These are phyloP conservation scores for Colletotrichum gigasporum DNA, from an alignment of 2,329 filamentous ascomycete species.

Conservation along the genomic window DNA sequence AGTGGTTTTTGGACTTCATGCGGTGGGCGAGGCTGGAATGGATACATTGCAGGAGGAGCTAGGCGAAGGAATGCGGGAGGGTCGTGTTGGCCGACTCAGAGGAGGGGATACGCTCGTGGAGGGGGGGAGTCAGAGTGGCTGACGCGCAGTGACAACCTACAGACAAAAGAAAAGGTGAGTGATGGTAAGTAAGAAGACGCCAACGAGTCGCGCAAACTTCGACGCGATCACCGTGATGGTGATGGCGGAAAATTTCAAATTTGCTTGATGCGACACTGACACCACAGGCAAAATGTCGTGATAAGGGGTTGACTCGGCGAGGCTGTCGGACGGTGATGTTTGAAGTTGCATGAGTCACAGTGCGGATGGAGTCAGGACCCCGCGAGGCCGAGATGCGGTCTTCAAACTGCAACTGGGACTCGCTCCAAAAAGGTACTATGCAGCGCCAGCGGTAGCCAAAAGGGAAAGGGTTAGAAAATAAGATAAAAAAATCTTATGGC, in stretches of 20 bases:
- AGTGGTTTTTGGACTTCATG: conserved; percentile 27
- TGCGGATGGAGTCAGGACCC: conserved; percentile 15
- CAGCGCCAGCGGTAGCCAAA: neutral
- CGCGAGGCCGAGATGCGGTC: conserved; percentile 24
- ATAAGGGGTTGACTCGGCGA: neutral
- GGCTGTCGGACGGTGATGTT: conserved; percentile 24
- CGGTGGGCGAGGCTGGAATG: conserved; percentile 29
- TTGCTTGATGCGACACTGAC: neutral
- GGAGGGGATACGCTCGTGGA: too few relatives aligned
- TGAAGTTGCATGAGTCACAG: conserved; percentile 30
- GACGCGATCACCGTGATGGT: too few relatives aligned
- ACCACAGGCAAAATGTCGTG: neutral
- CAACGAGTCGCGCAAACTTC: neutral
- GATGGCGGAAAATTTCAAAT: too few relatives aligned
- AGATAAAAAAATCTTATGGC: conserved; percentile 1
- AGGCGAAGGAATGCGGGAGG: neutral
- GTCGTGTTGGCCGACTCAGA: too few relatives aligned
- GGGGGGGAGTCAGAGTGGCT: conserved; percentile 1
- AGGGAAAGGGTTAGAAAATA: neutral
- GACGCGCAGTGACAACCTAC: neutral
- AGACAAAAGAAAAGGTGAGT: too few relatives aligned
- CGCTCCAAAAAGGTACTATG: neutral
- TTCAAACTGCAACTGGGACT: conserved; percentile 9
- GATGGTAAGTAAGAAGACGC: neutral
- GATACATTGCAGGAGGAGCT: conserved; percentile 4